These are phyloP conservation scores for Akanthomyces muscarius DNA, from an alignment of 2,329 filamentous ascomycete genomes.

Conservation along the genomic window DNA sequence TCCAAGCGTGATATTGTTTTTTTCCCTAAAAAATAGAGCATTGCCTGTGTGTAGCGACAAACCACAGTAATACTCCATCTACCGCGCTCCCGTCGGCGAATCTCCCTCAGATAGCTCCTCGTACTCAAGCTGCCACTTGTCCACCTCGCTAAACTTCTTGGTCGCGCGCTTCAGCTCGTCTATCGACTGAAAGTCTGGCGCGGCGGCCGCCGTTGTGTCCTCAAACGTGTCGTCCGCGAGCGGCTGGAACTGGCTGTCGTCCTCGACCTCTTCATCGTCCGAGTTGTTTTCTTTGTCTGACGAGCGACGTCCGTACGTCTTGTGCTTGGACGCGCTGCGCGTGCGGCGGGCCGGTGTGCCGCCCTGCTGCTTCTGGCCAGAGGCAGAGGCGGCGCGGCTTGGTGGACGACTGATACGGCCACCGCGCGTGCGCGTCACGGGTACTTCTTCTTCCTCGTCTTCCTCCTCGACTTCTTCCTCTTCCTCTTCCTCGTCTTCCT, in stretches of 20 bases:
- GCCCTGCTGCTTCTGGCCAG: constrained; percentile 23
- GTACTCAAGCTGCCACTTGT: constrained; percentile 64
- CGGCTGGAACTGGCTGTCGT: constrained; percentile 38
- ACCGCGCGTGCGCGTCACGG: constrained; percentile 21
- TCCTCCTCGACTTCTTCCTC: constrained; percentile 51
- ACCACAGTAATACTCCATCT: neutral
- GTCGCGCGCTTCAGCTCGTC: constrained; percentile 56
- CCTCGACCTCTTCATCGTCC: constrained; percentile 28
- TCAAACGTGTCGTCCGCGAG: constrained; percentile 45
- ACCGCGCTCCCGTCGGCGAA: constrained; percentile 15
- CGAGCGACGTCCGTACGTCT: constrained; percentile 49
- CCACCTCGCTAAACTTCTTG: constrained; percentile 65
- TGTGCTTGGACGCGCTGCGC: constrained; percentile 19
- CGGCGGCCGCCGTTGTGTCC: constrained; percentile 28
- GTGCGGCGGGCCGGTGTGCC: neutral
- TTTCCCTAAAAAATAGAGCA: no score
- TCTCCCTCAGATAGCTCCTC: constrained; percentile 53
- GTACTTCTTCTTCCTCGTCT: constrained; percentile 22
- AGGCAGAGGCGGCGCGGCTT: constrained; percentile 13
- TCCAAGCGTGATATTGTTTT: neutral
- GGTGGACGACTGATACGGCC: constrained; percentile 18
- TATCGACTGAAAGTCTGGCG: constrained; percentile 36
- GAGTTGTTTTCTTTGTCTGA: constrained; percentile 58
- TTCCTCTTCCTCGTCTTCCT: constrained; percentile 37
- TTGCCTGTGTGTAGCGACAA: no score